Conservation (phyloP, 345 rosid genomes). For the Erodium maritimum region DNA sequence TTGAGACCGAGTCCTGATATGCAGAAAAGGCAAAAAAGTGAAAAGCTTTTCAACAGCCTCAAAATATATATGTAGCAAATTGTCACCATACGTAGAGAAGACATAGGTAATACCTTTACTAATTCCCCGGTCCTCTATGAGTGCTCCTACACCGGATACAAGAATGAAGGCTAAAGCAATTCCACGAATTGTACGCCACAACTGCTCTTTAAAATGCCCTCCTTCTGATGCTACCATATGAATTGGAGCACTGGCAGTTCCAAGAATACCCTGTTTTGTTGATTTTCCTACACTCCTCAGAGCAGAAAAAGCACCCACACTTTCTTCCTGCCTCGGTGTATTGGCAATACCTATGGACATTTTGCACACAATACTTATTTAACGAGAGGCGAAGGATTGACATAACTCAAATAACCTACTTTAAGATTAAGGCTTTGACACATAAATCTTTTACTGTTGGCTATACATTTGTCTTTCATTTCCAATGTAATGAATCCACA, state of each 20-base stretch:
- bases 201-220: slow-evolving; percentile 77
- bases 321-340: slow-evolving; percentile 45
- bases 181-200: slow-evolving; percentile 80
- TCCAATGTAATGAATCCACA: too few species aligned
- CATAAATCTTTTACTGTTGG: too few species aligned
- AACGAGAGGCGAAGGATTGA: too few species aligned
- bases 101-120: slow-evolving; percentile 52
- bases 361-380: too few species aligned
- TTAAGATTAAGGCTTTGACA: too few species aligned
- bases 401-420: too few species aligned
- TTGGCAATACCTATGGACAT: slow-evolving; percentile 11
- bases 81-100: too few species aligned
- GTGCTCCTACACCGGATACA: slow-evolving; percentile 88
- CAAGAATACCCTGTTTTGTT: slow-evolving; percentile 60
- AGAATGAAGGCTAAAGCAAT: slow-evolving; percentile 65
- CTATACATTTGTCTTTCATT: too few species aligned
- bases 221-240: slow-evolving; percentile 76
- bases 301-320: slow-evolving; percentile 45
- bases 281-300: slow-evolving; percentile 59
- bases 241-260: slow-evolving; percentile 77
- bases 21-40: neutral
- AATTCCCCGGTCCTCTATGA: slow-evolving; percentile 81
- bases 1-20: slow-evolving; percentile 73
- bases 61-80: neutral
- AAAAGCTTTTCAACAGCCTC: slow-evolving; percentile 2